Evolutionary conservation across 2,329 filamentous ascomycete genomes (phyloP).

Genomic region (Colletotrichum coccodes): DNA sequence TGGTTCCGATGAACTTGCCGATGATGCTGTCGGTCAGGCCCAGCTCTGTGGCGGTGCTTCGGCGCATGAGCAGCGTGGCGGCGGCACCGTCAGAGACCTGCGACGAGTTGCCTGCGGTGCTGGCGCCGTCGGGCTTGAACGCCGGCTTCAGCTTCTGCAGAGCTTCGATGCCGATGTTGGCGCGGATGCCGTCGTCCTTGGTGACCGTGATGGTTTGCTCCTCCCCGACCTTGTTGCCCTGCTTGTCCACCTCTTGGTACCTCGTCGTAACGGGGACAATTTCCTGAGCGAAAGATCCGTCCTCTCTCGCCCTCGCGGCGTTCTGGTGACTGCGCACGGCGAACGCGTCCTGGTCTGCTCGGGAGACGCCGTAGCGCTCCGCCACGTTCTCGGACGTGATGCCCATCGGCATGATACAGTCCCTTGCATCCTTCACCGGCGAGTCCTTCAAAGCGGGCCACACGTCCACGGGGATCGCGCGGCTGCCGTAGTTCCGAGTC

Average conservation of each 20-base stretch:
- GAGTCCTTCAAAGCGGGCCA: conserved; percentile 80
- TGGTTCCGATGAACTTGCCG: conserved; percentile 83
- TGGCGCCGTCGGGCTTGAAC: conserved; percentile 78
- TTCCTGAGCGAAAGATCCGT: conserved; percentile 79
- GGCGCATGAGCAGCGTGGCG: conserved; percentile 83
- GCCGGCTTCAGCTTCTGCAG: conserved; percentile 86
- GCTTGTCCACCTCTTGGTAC: conserved; percentile 72
- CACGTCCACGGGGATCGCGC: conserved; percentile 84
- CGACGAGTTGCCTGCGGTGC: conserved; percentile 86
- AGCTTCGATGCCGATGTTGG: conserved; percentile 73
- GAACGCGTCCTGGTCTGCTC: conserved; percentile 85
- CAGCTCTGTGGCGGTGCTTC: conserved; percentile 80
- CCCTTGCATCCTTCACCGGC: conserved; percentile 74
- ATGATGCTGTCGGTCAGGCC: conserved; percentile 77
- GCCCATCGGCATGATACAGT: conserved; percentile 96
- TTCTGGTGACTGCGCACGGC: conserved; percentile 79
- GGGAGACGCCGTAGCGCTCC: conserved; percentile 75
- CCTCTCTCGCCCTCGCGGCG: conserved; percentile 75
- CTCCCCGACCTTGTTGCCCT: conserved; percentile 63
- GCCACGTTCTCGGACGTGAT: conserved; percentile 92
- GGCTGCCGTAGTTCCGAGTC: conserved; percentile 87
- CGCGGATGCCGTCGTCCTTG: conserved; percentile 85
- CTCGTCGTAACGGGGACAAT: conserved; percentile 83
- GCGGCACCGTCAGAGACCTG: conserved; percentile 92
- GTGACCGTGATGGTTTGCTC: conserved; percentile 73